Conservation (phyloP, 768 basidiomycete genomes). For the Naganishia friedmannii region DNA sequence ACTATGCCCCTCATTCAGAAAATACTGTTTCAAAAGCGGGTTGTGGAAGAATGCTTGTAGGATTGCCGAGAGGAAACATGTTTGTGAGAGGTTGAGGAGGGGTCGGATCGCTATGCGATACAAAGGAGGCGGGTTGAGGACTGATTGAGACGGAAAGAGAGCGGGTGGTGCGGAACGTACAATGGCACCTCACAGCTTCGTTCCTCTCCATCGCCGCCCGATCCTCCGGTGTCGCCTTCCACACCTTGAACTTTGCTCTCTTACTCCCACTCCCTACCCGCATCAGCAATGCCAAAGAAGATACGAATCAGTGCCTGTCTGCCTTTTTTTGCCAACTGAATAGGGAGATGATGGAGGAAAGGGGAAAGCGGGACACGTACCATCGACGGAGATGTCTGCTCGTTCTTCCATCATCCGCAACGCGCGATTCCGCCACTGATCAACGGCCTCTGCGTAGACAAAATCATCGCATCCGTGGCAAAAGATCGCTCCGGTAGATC, state of each 20-base stretch:
- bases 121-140: no score
- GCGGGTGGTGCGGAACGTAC: neutral
- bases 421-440: conserved; percentile 56
- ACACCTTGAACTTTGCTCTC: conserved; percentile 5
- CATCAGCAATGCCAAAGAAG: conserved; percentile 20
- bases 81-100: conserved; percentile 81
- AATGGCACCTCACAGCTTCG: conserved; percentile 57
- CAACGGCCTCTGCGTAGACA: conserved; percentile 62
- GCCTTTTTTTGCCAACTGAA: no score
- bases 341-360: no score
- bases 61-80: conserved; percentile 89
- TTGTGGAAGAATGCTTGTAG: conserved; percentile 87
- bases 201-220: neutral
- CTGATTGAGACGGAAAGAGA: neutral
- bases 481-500: conserved; percentile 69
- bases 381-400: conserved; percentile 16
- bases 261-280: conserved; percentile 34
- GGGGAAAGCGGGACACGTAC: neutral
- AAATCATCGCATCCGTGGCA: conserved; percentile 74
- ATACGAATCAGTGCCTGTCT: no score
- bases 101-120: conserved; percentile 72
- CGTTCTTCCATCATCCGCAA: conserved; percentile 63
- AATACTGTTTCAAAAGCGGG: conserved; percentile 81
- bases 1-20: conserved; percentile 87
- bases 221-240: conserved; percentile 1